These are phyloP conservation scores for Sordariomycetes sp. DNA, from an alignment of 2,329 filamentous ascomycete species.

Conservation along the genomic window DNA sequence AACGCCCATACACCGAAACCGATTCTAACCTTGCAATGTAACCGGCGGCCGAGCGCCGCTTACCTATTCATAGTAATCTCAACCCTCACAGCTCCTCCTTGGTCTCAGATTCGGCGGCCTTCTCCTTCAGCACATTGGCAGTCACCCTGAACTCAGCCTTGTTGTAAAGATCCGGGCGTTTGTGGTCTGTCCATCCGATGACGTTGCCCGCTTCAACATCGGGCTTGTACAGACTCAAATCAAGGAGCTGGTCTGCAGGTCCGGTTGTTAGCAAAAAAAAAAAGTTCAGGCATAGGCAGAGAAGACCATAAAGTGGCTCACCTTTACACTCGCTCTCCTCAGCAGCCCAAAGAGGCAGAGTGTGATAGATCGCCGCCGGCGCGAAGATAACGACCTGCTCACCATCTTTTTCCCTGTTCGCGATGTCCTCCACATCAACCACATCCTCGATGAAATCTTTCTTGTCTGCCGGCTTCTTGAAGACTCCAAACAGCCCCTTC, in stretches of 20 bases:
- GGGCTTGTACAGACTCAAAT: constrained; percentile 18
- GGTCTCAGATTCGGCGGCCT: constrained; percentile 8
- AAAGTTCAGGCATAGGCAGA: not conserved
- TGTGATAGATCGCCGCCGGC: constrained; percentile 39
- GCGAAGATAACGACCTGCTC: constrained; percentile 38
- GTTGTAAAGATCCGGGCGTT: constrained; percentile 15
- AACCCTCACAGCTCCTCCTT: constrained; percentile 15
- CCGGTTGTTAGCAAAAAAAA: not conserved
- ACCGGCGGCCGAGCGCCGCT: no score
- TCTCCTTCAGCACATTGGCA: constrained; percentile 21
- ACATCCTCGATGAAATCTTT: constrained; percentile 28
- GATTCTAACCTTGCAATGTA: no score
- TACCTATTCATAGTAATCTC: no score
- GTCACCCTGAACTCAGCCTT: constrained; percentile 24
- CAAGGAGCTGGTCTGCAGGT: constrained; percentile 13
- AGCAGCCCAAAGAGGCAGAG: constrained; percentile 40
- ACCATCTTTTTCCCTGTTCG: constrained; percentile 19
- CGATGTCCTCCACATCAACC: constrained; percentile 16
- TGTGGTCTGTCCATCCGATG: constrained; percentile 19
- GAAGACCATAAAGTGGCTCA: constrained; percentile 13
- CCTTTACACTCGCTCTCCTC: constrained; percentile 31
- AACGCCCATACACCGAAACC: no score
- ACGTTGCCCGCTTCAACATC: constrained; percentile 14
- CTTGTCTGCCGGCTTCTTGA: constrained; percentile 27
- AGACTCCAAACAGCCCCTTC: constrained; percentile 31